Evolutionary conservation across 805 yeast species (phyloP), one percentile per base, ranked within the genome.

Genomic region (Suhomyces canberraensis): DNA sequence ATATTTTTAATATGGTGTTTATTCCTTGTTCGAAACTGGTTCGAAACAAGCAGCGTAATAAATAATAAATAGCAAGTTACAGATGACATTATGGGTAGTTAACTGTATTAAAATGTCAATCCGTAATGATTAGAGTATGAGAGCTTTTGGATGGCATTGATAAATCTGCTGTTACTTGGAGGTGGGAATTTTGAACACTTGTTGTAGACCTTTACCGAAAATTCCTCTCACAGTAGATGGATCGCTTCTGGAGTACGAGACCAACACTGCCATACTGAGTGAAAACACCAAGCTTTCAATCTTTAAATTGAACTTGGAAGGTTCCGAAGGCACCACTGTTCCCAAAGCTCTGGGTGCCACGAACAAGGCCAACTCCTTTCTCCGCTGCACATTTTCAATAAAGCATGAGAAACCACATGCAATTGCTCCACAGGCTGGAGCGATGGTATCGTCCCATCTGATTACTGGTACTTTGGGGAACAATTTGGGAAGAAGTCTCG

Each of bases 281-380:
- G 67, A 51, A 44, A 65, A 64, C n/a, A 50, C 54, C 11, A 59
- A 16, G 17, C 59, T 44, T 39, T 65, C 71, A 7, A 58, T 39
- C 19, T 46, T 40, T 35, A 62, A 47, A 39, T 57, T 55, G 20
- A 33, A 33, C n/a, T 42, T 37, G 14, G 63, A 44, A 8, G 58
- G 47, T 13, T 53, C 59, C 15, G 55, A 29, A 13, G 62, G 53
- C 4, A 62, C 51, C 20, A 62, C 36, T 15, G 66, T 59, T 8
- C 66, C 67, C 43, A 61, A 46, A 13, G 65, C 68, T 31, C 64
- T 42, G 3, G 68, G 73, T 7, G 73, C 71, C 18, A 68, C 75
- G 45, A 71, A 71, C 18, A 71, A 56, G 0, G 75, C 73, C 52
- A 71, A 64, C 41, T 71, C 77, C 35, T 71, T 66, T 16, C 76